phyloP scores from a whole-genome alignment of 352 stramenopile genomes.

The Phytophthora europaea region DNA sequence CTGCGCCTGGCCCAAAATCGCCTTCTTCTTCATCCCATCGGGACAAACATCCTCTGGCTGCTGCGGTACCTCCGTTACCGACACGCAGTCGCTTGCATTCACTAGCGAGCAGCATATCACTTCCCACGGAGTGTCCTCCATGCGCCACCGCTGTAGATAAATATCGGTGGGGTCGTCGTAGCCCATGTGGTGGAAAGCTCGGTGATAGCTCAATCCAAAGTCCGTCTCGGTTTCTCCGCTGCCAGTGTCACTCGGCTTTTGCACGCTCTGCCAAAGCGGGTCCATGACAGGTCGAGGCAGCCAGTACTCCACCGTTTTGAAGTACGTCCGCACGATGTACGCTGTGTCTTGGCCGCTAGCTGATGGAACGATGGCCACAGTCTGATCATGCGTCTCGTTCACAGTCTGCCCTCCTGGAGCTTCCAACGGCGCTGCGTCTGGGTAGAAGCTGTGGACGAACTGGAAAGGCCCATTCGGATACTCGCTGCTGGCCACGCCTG shows the following conservation, averaged over 20 bases:
- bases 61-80: conserved; percentile 51
- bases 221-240: conserved; percentile 66
- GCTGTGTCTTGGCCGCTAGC: conserved; percentile 42
- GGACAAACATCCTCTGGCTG: conserved; percentile 51
- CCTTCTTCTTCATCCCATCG: conserved; percentile 64
- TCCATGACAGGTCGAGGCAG: conserved; percentile 97
- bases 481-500: conserved; percentile 87
- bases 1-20: conserved; percentile 78
- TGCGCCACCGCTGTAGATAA: conserved; percentile 96
- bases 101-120: conserved; percentile 89
- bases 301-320: conserved; percentile 96
- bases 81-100: conserved; percentile 65
- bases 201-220: conserved; percentile 97
- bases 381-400: conserved; percentile 97
- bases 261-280: conserved; percentile 97
- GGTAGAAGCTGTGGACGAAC: conserved; percentile 94
- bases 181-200: conserved; percentile 93
- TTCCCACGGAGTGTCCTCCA: conserved; percentile 95
- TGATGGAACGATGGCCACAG: conserved; percentile 62
- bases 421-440: conserved; percentile 86
- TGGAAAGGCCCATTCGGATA: conserved; percentile 95
- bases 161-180: conserved; percentile 99
- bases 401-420: conserved; percentile 76
- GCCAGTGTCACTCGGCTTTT: conserved; percentile 48
- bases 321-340: conserved; percentile 96